Conservation (phyloP, 257 asterid species). For the Cinchona pubescens region DNA sequence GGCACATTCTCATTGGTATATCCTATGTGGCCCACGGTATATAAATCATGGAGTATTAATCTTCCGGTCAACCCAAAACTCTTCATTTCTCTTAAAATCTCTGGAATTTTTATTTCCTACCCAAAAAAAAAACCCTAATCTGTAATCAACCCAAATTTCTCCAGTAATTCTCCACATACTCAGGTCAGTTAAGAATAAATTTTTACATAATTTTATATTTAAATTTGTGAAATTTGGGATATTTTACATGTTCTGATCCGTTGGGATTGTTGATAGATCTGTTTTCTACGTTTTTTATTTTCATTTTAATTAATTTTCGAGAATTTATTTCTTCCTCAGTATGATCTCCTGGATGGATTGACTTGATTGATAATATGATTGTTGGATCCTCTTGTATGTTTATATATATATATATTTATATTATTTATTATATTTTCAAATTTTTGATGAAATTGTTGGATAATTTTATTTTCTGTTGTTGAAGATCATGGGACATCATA, state of each 20-base stretch:
- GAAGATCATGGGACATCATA: neutral
- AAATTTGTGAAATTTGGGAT: neutral
- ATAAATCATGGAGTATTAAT: no score
- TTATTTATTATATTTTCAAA: no score
- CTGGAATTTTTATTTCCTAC: neutral
- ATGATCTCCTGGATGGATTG: neutral
- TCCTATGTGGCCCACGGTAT: conserved; percentile 5
- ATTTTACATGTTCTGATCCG: neutral
- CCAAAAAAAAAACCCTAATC: neutral
- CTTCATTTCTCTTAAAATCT: neutral
- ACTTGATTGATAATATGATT: neutral
- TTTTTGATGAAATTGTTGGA: no score
- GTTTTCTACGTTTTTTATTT: neutral
- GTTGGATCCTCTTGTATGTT: neutral
- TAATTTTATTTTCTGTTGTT: neutral
- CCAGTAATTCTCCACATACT: neutral
- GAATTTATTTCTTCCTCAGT: neutral
- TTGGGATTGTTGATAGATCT: neutral
- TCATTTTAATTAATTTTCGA: neutral
- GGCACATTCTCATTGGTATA: neutral
- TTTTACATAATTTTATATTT: no score
- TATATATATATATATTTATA: no score
- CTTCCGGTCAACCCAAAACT: no score
- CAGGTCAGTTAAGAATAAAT: neutral
- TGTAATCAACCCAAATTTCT: neutral